These are phyloP conservation scores for Dactylellina haptotyla DNA, from an alignment of 2,329 filamentous ascomycete species.

Conservation along the genomic window DNA sequence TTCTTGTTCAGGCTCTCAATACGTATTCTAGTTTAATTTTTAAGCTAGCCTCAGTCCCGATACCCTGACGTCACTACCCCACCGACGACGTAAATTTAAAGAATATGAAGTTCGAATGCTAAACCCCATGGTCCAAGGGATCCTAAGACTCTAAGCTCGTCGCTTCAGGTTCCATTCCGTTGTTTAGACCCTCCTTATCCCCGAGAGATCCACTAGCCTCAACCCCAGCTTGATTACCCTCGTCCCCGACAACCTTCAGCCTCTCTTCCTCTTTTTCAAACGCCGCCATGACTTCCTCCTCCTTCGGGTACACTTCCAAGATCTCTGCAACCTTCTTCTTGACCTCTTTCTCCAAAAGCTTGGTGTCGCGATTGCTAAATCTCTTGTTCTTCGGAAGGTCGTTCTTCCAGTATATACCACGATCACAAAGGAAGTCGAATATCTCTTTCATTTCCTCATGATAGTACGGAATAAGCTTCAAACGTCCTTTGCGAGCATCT, in stretches of 20 bases:
- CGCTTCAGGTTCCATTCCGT: neutral
- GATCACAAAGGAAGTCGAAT: conserved; percentile 39
- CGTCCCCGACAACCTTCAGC: neutral
- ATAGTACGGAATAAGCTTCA: conserved; percentile 26
- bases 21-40: too few species aligned
- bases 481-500: conserved; percentile 11
- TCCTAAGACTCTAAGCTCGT: conserved; percentile 9
- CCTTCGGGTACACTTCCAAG: conserved; percentile 20
- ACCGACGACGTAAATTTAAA: too few species aligned
- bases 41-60: too few species aligned
- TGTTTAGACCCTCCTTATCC: neutral
- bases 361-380: conserved; percentile 43
- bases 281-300: conserved; percentile 26
- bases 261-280: conserved; percentile 29
- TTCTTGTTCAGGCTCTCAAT: too few species aligned
- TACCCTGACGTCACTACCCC: too few species aligned
- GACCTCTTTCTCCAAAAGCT: conserved; percentile 42
- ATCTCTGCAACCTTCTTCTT: conserved; percentile 28
- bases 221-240: neutral
- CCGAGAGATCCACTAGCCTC: neutral
- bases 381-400: conserved; percentile 39
- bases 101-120: neutral
- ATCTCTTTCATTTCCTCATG: conserved; percentile 50
- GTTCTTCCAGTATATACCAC: conserved; percentile 35
- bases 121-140: neutral